phyloP scores from a whole-genome alignment of 2,329 filamentous ascomycete genomes.

The Colletotrichum phormii region DNA sequence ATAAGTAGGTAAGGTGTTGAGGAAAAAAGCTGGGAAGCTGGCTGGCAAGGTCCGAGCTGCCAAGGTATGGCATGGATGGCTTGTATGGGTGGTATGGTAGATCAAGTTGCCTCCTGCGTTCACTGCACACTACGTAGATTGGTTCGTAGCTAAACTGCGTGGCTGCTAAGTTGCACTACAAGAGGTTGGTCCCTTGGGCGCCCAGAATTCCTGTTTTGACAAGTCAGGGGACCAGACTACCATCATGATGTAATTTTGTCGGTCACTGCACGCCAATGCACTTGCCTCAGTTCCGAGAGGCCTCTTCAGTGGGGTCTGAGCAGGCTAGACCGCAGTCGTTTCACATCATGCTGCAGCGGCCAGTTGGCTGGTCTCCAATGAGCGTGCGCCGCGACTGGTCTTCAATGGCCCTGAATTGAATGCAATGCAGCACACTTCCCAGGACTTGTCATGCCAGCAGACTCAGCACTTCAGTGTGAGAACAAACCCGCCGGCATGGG shows the following conservation, averaged over 20 bases:
- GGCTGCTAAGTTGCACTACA: neutral
- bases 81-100: neutral
- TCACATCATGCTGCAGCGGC: slow-evolving; percentile 26
- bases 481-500: neutral
- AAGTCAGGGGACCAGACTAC: slow-evolving; percentile 31
- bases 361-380: slow-evolving; percentile 4
- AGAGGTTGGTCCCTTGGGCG: neutral
- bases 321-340: slow-evolving; percentile 24
- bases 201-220: slow-evolving; percentile 36
- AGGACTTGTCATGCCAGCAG: slow-evolving; percentile 3
- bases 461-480: too few relatives aligned
- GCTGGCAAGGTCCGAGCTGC: slow-evolving; percentile 22
- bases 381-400: slow-evolving; percentile 14
- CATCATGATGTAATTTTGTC: slow-evolving; percentile 35
- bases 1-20: slow-evolving; percentile 9
- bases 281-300: slow-evolving; percentile 16
- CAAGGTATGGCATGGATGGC: neutral
- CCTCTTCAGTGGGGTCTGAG: slow-evolving; percentile 27
- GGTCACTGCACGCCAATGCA: slow-evolving; percentile 35
- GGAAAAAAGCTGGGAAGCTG: neutral
- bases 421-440: neutral
- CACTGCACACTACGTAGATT: neutral
- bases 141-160: neutral
- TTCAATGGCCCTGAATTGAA: slow-evolving; percentile 2
- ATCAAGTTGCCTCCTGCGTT: slow-evolving; percentile 2